Conservation (phyloP, 2,329 filamentous ascomycete species). For the Rasamsonia emersonii region DNA sequence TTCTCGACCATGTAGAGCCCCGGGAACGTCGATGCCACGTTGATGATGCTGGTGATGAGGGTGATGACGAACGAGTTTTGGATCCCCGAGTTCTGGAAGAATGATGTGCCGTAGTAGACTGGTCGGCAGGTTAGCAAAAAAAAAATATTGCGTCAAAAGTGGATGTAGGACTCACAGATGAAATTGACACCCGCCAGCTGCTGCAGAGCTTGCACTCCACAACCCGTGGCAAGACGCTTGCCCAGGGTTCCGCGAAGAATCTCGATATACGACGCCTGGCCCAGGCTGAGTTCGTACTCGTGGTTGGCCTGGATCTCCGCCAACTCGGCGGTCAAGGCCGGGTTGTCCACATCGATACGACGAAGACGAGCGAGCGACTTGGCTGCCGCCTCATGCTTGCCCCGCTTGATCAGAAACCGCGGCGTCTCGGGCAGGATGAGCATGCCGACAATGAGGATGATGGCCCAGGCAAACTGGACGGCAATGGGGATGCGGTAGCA, state of each 20-base stretch:
- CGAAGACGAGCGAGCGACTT: conserved; percentile 54
- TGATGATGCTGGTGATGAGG: conserved; percentile 41
- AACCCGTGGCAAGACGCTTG: conserved; percentile 31
- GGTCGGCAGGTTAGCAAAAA: conserved; percentile 8
- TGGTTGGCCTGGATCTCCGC: conserved; percentile 81
- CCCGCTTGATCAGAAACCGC: conserved; percentile 58
- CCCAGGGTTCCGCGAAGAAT: conserved; percentile 25
- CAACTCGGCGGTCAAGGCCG: conserved; percentile 66
- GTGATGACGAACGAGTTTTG: conserved; percentile 38
- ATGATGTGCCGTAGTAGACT: conserved; percentile 33
- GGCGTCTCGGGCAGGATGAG: conserved; percentile 69
- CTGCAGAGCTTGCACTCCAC: conserved; percentile 30
- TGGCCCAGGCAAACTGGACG: conserved; percentile 64
- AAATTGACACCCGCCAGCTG: conserved; percentile 37
- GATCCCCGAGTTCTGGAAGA: conserved; percentile 33
- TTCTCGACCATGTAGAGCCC: conserved; percentile 42
- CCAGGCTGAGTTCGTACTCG: conserved; percentile 60
- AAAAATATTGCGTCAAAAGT: not conserved
- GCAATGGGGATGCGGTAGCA: conserved; percentile 71
- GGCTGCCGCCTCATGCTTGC: conserved; percentile 55
- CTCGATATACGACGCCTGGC: conserved; percentile 27
- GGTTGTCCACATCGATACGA: conserved; percentile 50
- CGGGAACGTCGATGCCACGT: conserved; percentile 40
- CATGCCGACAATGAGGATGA: conserved; percentile 63
- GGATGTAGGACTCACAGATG: conserved; percentile 24